Conservation (phyloP, 2,329 filamentous ascomycete genomes). For the Emericellopsis atlantica region DNA sequence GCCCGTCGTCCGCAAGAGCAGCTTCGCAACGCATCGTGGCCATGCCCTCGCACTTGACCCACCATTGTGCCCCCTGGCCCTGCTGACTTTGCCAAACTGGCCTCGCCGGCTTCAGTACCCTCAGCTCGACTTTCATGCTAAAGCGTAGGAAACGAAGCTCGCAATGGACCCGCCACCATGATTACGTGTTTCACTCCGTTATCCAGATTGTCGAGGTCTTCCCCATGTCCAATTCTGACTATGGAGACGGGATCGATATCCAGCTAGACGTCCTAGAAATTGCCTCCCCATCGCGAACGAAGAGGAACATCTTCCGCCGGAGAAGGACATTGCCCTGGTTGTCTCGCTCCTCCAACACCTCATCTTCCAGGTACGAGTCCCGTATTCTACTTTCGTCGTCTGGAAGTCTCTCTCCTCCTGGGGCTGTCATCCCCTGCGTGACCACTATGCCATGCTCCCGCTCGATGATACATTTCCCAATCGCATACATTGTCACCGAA, state of each 20-base stretch:
- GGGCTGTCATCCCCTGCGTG: constrained; percentile 9
- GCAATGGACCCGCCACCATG: background rate
- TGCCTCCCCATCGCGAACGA: background rate
- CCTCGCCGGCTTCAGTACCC: too few species aligned
- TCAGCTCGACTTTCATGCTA: too few species aligned
- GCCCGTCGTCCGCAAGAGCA: too few species aligned
- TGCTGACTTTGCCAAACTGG: too few species aligned
- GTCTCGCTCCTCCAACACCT: background rate
- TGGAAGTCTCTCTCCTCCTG: background rate
- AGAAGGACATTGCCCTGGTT: background rate
- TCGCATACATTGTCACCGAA: constrained; percentile 12
- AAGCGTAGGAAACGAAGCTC: background rate
- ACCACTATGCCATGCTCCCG: constrained; percentile 18
- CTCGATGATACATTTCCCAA: constrained; percentile 20
- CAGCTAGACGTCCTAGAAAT: background rate
- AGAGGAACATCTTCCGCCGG: background rate
- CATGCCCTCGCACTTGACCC: too few species aligned
- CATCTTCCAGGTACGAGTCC: constrained; percentile 6
- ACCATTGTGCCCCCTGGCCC: too few species aligned
- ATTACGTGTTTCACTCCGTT: too few species aligned
- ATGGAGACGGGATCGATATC: background rate
- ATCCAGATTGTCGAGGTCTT: too few species aligned
- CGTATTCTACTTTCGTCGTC: constrained; percentile 8
- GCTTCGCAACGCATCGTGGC: too few species aligned
- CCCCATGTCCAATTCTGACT: too few species aligned